Base-by-base conservation (phyloP, 441 rosid genomes). In the Mallotus repandus region DNA sequence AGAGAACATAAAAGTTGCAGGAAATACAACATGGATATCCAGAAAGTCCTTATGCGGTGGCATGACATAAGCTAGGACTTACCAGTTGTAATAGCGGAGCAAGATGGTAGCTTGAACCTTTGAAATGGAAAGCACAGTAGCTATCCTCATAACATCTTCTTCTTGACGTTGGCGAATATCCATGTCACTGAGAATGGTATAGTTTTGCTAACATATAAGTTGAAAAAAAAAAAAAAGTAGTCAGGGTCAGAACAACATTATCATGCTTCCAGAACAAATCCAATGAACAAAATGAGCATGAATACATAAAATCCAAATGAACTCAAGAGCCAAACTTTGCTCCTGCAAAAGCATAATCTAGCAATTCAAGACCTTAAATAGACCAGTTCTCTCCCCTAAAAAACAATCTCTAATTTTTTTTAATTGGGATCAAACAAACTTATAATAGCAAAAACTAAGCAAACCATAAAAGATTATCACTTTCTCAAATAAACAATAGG, bases 51-150 rank as follows among this genome's bases (percentile, higher is more conserved):
- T 38, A 38, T 38, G 7, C 41, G 41, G 41, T 38, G 7, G 41
- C 41, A 38, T 38, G 41, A 38, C 5, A 38, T 38, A 38, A 38
- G 7, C 7, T 38, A 38, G 41, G 41, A 38, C 5, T 79, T 83
- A 95, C 99, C 99, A 95, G 81, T 87, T 86, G 82, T 72, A 91
- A 72, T 83, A 79, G 38, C 96, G 88, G 62, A 95, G 97, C 64
- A 95, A 78, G 69, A 85, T 77, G 67, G 82, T 79, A 38, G 98
- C 96, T 35, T 83, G 83, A 14, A 77, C 87, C 77, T 75, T 82
- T 18, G 88, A 73, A 78, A 95, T 89, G 38, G 95, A 95, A 75
- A 95, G 95, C 45, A 93, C 97, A 19, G 87, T 80, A 3, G 95
- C 83, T 70, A 95, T 89, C 69, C 88, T 84, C 46, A 79, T 83